Conservation (phyloP, 1,284 basidiomycete species). For the Phlebopus sp. region DNA sequence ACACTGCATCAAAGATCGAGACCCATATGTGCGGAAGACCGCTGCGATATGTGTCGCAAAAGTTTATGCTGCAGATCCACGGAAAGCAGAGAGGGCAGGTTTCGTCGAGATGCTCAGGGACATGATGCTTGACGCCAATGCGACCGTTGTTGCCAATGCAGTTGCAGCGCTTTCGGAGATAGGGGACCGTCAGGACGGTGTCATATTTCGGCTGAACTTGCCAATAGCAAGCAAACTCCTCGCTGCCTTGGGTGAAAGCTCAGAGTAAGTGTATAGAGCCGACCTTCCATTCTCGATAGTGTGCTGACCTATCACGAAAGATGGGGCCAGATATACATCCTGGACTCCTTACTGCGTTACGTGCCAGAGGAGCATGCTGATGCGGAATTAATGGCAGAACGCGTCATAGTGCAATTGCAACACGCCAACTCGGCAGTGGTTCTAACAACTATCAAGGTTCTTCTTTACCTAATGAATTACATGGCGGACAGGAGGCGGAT, state of each 20-base stretch:
- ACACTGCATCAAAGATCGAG: constrained; percentile 84
- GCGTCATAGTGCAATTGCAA: constrained; percentile 87
- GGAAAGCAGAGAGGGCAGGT: constrained; percentile 79
- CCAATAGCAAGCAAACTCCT: constrained; percentile 83
- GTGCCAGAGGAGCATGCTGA: constrained; percentile 87
- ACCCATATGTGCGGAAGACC: constrained; percentile 96
- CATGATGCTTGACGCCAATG: constrained; percentile 88
- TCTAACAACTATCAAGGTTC: constrained; percentile 90
- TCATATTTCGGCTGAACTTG: constrained; percentile 83
- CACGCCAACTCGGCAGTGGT: constrained; percentile 96
- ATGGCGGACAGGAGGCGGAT: constrained; percentile 89
- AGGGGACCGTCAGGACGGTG: constrained; percentile 85
- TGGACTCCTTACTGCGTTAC: constrained; percentile 91
- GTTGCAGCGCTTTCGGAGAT: constrained; percentile 94
- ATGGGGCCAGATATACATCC: constrained; percentile 99
- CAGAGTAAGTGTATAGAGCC: constrained; percentile 62
- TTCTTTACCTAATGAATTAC: constrained; percentile 98
- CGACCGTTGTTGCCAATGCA: constrained; percentile 93
- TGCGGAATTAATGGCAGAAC: constrained; percentile 91
- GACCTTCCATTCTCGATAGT: background rate
- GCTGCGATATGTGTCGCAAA: constrained; percentile 94
- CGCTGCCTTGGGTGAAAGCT: constrained; percentile 83
- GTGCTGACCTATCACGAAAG: constrained; percentile 40
- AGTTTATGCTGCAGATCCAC: constrained; percentile 82
- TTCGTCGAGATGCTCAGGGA: constrained; percentile 87